Evolutionary conservation across 83 land plant genomes (phyloP), one percentile per base, ranked within the genome.

Genomic region (Picea abies): DNA sequence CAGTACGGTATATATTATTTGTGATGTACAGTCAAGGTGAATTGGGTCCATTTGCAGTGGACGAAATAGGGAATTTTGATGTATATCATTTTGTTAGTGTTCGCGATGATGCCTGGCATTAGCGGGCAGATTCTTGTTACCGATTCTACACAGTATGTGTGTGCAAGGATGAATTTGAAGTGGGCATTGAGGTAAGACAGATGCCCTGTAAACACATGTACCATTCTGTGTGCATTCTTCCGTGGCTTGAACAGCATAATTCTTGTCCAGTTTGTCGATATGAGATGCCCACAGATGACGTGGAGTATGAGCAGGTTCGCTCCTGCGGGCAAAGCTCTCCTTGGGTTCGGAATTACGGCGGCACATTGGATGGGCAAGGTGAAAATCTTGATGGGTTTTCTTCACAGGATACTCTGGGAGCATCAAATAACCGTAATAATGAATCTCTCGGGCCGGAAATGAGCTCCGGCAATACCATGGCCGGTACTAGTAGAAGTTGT

Each of bases 181-280:
- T 89, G 22, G 89, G 86, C 7, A 15, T 79, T 4, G 86, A 87
- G 64, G 93, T 90, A 2, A 66, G 87, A 22, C 91, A 93, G 83
- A 87, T 90, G 95, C 93, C 95, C 1, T 93, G 93, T 35, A 93
- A 93, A 78, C 90, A 93, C 29, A 86, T 90, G 4, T 93, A 86
- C 83, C 93, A 93, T 58, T 17, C 79, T 12, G 91, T 86, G 44
- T 93, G 93, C 77, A 90, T 93, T n/a, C 64, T 93, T 12, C 90
- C 91, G 1, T 90, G 93, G 95, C 87, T 93, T 14, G 79, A 86
- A 19, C 23, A 90, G 16, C 82, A 88, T 3, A 93, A 89, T 49
- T 83, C 95, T 10, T 93, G 91, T 81, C 93, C 91, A 0, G 90
- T 93, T 25, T 93, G 95, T 83, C 84, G 95, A 29, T 88, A 90